These are phyloP conservation scores for Erythrobasidium yunnanense DNA, from an alignment of 768 basidiomycete genomes.

Conservation along the genomic window DNA sequence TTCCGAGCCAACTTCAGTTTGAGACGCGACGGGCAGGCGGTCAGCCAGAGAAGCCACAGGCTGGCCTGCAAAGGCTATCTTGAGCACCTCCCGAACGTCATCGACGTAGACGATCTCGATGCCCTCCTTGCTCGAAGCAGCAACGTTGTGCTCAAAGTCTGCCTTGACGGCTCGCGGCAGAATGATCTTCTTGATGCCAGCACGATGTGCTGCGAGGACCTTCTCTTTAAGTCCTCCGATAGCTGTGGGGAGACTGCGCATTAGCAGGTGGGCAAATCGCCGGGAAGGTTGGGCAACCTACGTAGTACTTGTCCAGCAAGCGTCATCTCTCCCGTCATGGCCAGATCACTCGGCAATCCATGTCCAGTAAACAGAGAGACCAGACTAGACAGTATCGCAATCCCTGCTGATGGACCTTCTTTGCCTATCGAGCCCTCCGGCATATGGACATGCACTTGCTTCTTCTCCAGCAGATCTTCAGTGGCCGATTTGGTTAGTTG, in stretches of 20 bases:
- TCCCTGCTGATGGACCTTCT: slow-evolving; percentile 83
- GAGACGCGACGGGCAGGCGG: slow-evolving; percentile 20
- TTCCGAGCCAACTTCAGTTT: slow-evolving; percentile 14
- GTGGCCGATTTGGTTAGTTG: slow-evolving; percentile 64
- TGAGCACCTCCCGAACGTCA: slow-evolving; percentile 75
- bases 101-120: slow-evolving; percentile 93
- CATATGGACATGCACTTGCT: slow-evolving; percentile 93
- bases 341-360: slow-evolving; percentile 47
- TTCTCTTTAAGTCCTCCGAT: slow-evolving; percentile 89
- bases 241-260: slow-evolving; percentile 55
- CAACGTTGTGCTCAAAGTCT: slow-evolving; percentile 96
- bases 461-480: slow-evolving; percentile 70
- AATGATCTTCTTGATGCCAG: slow-evolving; percentile 84
- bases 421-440: slow-evolving; percentile 80
- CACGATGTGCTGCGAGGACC: slow-evolving; percentile 90
- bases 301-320: slow-evolving; percentile 67
- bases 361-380: slow-evolving; percentile 76
- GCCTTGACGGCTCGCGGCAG: slow-evolving; percentile 78
- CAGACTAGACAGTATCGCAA: slow-evolving; percentile 79
- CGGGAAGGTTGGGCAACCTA: neutral
- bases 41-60: slow-evolving; percentile 18
- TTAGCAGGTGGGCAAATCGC: no score
- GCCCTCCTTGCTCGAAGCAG: slow-evolving; percentile 85
- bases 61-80: slow-evolving; percentile 68
- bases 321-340: slow-evolving; percentile 97